Percentiles rank a stretch among this genome's conserved stretches.
phyloP scores from a whole-genome alignment of 2,329 filamentous ascomycete species.

The Aspergillus hortae region DNA sequence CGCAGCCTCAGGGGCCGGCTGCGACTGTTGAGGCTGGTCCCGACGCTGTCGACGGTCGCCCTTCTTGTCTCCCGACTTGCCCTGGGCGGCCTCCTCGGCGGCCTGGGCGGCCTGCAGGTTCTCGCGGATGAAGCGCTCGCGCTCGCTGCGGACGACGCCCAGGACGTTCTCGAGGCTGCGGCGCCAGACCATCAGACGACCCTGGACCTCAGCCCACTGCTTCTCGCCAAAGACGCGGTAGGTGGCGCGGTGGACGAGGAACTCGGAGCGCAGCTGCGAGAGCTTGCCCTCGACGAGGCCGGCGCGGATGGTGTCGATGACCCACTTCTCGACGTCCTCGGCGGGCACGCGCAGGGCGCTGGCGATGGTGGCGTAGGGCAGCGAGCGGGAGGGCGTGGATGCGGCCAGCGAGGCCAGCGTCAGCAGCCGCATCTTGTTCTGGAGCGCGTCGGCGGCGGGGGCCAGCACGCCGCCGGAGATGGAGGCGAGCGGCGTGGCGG shows the following conservation, averaged over 20 bases:
- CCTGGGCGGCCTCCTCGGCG: constrained; percentile 29
- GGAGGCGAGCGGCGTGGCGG: constrained; percentile 46
- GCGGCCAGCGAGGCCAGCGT: constrained; percentile 89
- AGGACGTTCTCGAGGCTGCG: constrained; percentile 75
- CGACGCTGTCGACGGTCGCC: constrained; percentile 31
- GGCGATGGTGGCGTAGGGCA: constrained; percentile 82
- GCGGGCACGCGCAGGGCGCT: constrained; percentile 77
- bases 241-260: constrained; percentile 91
- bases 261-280: constrained; percentile 85
- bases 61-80: constrained; percentile 31
- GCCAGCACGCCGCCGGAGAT: constrained; percentile 85
- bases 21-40: constrained; percentile 17
- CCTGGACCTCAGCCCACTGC: constrained; percentile 95
- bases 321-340: constrained; percentile 94
- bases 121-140: constrained; percentile 73
- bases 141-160: constrained; percentile 72
- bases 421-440: constrained; percentile 94
- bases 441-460: constrained; percentile 69
- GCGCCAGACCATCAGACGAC: constrained; percentile 87
- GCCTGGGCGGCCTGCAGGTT: constrained; percentile 50
- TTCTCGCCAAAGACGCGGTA: constrained; percentile 97
- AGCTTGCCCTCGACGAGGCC: constrained; percentile 95
- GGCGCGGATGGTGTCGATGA: constrained; percentile 95
- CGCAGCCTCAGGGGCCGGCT: constrained; percentile 2
- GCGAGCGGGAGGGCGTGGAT: constrained; percentile 75